phyloP scores from a whole-genome alignment of 805 yeast species.

The Yarrowia bubula region DNA sequence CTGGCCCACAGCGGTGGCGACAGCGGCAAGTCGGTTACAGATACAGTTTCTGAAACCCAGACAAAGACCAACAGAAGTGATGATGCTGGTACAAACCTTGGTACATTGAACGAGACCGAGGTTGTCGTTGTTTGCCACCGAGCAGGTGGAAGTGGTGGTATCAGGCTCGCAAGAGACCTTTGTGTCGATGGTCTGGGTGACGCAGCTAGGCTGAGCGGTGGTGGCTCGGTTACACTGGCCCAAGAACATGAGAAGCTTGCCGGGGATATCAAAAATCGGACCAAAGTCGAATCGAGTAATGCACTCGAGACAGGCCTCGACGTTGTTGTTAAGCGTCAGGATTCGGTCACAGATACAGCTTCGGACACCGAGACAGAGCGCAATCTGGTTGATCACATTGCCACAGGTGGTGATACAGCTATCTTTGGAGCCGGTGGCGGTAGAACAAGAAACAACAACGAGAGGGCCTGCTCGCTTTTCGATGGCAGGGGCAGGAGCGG shows the following conservation, averaged over 20 bases:
- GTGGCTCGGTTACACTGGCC: not conserved
- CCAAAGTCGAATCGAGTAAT: not conserved
- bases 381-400: not conserved
- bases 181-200: not conserved
- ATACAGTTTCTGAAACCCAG: not conserved
- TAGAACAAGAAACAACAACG: not conserved
- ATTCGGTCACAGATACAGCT: conserved; percentile 9
- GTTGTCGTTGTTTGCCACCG: not conserved
- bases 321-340: not conserved
- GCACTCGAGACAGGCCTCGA: not conserved
- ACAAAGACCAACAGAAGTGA: conserved; percentile 5
- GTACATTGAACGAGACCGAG: not conserved
- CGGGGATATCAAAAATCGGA: not conserved
- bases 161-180: conserved; percentile 2
- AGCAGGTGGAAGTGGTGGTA: not conserved
- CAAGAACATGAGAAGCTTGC: not conserved
- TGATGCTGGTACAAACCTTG: not conserved
- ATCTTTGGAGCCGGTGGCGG: not conserved
- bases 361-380: not conserved
- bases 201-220: not conserved
- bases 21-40: not conserved
- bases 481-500: conserved; percentile 8
- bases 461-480: not conserved
- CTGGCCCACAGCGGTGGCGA: not conserved
- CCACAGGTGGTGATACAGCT: not conserved